Evolutionary conservation across 441 rosid genomes (phyloP), one percentile per base, ranked within the genome.

Genomic region (Pelargonium citronellum): DNA sequence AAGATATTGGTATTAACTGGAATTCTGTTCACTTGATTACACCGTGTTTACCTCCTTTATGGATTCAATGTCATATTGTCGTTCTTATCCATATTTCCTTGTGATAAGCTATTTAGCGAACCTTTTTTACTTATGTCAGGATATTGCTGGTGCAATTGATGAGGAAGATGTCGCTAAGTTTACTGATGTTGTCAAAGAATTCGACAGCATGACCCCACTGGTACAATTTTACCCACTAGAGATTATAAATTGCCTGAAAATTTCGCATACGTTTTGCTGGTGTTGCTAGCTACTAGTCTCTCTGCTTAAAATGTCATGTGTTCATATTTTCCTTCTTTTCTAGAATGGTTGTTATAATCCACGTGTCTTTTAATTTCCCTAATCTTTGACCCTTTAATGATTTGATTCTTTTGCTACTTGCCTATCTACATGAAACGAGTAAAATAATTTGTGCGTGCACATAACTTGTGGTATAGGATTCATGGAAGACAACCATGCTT

Each of bases 171-270:
- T 91, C 22, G 81, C 82, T 16, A 88, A 88, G 84, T 95, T 95
- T 74, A 89, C 96, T 43, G 93, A 88, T 47, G 90, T 81, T 74
- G 81, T 92, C 51, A 92, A 92, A 91, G 99, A 92, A 78, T 92
- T 85, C 58, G 97, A 94, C 72, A 87, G 96, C 92, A 94, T 90
- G 99, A 89, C 97, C 63, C 90, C 97, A 7, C 82, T 95, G 98
- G 99, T 95, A 87, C 49, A 27, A 27, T 58, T 68, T 49, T 46
- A 16, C 61, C 13, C 1, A 7, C 7, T 10, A 60, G 34, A 8
- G 3, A 19, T 0, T 8, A 1, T 20, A 22, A 16, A 17, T 7
- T 16, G 24, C 30, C 63, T 58, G 15, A 6, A n/a, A 6, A 15
- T 7, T 5, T 10, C 9, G 9, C 34, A 2, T 60, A 20, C 27